Evolutionary conservation across 305 asterid species (phyloP), one percentile per base, ranked within the genome.

Genomic region (Rubia peregrina): DNA sequence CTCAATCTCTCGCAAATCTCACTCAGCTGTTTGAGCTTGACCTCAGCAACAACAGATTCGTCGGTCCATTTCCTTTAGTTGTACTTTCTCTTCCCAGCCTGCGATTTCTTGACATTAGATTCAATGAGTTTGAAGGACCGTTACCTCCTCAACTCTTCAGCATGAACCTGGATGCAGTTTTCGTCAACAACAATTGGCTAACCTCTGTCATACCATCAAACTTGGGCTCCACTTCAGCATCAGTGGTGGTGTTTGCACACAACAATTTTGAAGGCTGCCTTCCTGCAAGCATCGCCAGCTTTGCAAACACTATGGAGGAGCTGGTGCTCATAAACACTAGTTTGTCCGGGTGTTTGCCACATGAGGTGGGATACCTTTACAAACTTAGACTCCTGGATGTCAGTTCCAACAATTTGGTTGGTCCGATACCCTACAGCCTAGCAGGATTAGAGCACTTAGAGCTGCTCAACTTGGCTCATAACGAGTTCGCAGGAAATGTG

Each of bases 1-100:
- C 97, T 0, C 75, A 56, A 19, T 68, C 85, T 24, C 71, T 90
- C 5, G 68, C 87, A 1, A 83, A 87, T 9, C 82, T 90, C 43
- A 76, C 87, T 2, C 76, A 73, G 6, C 87, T 90, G 70, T 80
- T 70, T 68, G 97, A 90, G 86, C 87, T 88, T 36, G 97, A 90
- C 69, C 74, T 88, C 38, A 88, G 95, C 73, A 88, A 86, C 84
- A 90, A 90, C 78, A 65, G 95, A 66, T 88, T 90, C 26, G 94
- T 88, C 9, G 97, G 97, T 46, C 85, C 85, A 16, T 90, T 90
- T 80, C 97, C 97, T 38, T 61, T 71, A 5, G 86, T 89, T 2
- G 79, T 90, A 26, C 92, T 90, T 60, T 79, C 85, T 33, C 83
- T 90, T 2, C 86, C 89, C 12, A 63, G 83, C 7, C 75, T 90